phyloP scores from a whole-genome alignment of 2,329 filamentous ascomycete genomes.

The Aspergillus persii region DNA sequence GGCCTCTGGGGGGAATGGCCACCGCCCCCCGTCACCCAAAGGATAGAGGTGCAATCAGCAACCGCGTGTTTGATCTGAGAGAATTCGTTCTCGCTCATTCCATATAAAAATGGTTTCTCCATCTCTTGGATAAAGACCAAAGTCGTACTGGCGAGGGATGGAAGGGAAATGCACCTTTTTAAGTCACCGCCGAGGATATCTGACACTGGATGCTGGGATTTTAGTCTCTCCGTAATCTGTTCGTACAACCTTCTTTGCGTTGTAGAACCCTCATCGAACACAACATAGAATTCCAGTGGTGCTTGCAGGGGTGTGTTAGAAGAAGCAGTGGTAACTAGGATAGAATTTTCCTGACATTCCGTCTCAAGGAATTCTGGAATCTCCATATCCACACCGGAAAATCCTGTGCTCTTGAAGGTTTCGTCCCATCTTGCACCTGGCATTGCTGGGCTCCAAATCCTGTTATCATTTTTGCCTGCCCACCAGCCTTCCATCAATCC shows the following conservation, averaged over 20 bases:
- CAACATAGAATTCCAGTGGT: neutral
- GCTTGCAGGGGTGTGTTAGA: neutral
- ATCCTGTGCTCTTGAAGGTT: neutral
- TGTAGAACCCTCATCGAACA: neutral
- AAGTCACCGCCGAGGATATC: neutral
- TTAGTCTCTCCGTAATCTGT: neutral
- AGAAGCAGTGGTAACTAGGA: neutral
- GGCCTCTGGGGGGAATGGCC: neutral
- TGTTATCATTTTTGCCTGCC: neutral
- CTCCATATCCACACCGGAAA: neutral
- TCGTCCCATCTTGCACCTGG: neutral
- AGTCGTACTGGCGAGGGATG: neutral
- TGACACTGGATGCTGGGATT: neutral
- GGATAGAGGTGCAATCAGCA: neutral
- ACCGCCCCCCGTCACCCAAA: neutral
- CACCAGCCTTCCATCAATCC: conserved; percentile 1
- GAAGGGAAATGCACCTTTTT: neutral
- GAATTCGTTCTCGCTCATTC: neutral
- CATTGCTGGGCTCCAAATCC: neutral
- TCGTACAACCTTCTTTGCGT: neutral
- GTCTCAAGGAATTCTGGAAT: neutral
- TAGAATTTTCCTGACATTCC: neutral
- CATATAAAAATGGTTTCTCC: neutral
- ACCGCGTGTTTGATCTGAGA: neutral
- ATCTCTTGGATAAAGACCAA: neutral